Evolutionary conservation across 169 alveolate genomes (phyloP).

Genomic region (Plasmodium sp.): DNA sequence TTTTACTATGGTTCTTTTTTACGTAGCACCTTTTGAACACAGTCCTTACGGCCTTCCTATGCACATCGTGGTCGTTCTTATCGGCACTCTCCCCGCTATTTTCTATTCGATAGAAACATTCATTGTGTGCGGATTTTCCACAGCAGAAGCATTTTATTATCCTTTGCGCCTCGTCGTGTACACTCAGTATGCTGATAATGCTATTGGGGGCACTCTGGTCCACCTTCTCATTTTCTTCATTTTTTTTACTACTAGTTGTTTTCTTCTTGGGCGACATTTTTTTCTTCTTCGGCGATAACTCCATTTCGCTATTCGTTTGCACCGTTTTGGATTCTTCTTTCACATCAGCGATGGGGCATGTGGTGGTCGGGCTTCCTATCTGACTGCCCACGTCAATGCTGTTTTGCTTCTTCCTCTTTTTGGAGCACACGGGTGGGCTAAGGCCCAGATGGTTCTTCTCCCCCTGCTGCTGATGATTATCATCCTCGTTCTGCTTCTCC

Average conservation of each 20-base stretch:
- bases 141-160: slow-evolving; percentile 63
- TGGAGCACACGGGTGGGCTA: background rate
- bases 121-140: slow-evolving; percentile 43
- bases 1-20: background rate
- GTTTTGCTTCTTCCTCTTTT: background rate
- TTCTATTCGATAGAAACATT: slow-evolving; percentile 48
- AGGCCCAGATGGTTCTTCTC: background rate
- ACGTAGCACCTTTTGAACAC: background rate
- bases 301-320: background rate
- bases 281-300: background rate
- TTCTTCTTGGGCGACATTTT: background rate
- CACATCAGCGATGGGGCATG: background rate
- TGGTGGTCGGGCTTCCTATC: background rate
- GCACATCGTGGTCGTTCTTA: background rate
- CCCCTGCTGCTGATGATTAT: background rate
- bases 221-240: background rate
- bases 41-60: background rate
- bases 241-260: background rate
- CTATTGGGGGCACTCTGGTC: background rate
- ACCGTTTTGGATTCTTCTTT: background rate
- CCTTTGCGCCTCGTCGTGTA: slow-evolving; percentile 13
- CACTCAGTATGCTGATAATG: slow-evolving; percentile 3
- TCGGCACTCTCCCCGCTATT: background rate
- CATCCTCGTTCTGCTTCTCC: background rate
- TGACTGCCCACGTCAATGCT: background rate